A percentile compares a stretch with the other conserved stretches of the same genome.
phyloP scores from a whole-genome alignment of 2,329 filamentous ascomycete genomes.

The Botryosphaeria dothidea region DNA sequence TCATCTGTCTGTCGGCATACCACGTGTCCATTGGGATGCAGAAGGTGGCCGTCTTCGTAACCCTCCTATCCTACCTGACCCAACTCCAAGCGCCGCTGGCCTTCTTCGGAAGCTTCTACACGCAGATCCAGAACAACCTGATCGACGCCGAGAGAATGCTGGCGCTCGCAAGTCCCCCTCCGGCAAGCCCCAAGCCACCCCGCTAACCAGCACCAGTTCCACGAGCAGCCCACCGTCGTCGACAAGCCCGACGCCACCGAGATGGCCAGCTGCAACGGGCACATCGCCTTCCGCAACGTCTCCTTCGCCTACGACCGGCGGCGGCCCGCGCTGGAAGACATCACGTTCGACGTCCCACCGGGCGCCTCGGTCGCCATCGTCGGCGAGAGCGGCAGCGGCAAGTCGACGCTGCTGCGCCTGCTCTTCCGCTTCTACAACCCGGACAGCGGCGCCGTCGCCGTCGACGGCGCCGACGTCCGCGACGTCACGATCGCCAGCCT shows the following conservation, averaged over 20 bases:
- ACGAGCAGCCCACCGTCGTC: constrained; percentile 14
- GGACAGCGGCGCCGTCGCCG: constrained; percentile 47
- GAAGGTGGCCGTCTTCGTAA: constrained; percentile 24
- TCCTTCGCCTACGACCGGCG: constrained; percentile 31
- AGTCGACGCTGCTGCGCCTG: constrained; percentile 56
- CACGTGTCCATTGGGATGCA: constrained; percentile 21
- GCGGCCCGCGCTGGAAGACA: constrained; percentile 44
- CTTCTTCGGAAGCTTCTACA: constrained; percentile 29
- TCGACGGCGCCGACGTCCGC: constrained; percentile 56
- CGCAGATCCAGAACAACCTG: constrained; percentile 26
- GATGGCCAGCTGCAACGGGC: constrained; percentile 15
- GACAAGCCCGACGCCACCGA: constrained; percentile 18
- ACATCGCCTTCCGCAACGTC: constrained; percentile 24
- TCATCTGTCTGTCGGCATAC: constrained; percentile 20
- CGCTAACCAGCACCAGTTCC: background rate
- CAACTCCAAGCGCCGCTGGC: constrained; percentile 27
- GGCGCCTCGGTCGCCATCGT: constrained; percentile 56
- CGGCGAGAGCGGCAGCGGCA: constrained; percentile 57
- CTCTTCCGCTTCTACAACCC: constrained; percentile 57
- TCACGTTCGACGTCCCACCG: constrained; percentile 46
- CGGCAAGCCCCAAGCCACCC: background rate
- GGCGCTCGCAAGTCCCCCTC: constrained; percentile 21
- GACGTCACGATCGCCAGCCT: constrained; percentile 55
- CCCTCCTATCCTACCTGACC: constrained; percentile 23
- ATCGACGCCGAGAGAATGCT: constrained; percentile 28